A percentile compares a stretch with the other conserved stretches of the same genome.
phyloP scores from a whole-genome alignment of 1,139 yeast genomes.

The Magnusiomyces suaveolens region DNA sequence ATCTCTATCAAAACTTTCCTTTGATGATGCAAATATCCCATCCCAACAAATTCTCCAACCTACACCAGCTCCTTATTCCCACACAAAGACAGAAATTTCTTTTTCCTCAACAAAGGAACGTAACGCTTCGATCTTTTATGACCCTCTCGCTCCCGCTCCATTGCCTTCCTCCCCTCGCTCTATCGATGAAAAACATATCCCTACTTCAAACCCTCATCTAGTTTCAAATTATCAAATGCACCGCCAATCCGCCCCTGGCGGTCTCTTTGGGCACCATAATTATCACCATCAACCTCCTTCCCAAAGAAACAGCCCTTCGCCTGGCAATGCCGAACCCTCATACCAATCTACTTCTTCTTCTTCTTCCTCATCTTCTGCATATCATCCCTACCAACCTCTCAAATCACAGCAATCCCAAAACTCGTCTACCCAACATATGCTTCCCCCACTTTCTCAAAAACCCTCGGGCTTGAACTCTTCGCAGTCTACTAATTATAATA shows the following conservation, averaged over 20 bases:
- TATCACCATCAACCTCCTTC: constrained; percentile 3
- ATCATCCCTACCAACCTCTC: background rate
- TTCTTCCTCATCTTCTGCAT: background rate
- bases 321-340: background rate
- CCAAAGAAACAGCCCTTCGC: constrained; percentile 4
- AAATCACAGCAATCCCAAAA: background rate
- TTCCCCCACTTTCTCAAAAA: background rate
- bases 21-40: constrained; percentile 9
- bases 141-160: constrained; percentile 24
- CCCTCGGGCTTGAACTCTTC: background rate
- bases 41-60: constrained; percentile 7
- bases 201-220: constrained; percentile 9
- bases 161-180: constrained; percentile 14
- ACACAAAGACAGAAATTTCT: constrained; percentile 13
- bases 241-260: constrained; percentile 13
- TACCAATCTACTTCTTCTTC: background rate
- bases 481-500: background rate
- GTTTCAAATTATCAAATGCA: constrained; percentile 6
- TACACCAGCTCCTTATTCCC: constrained; percentile 4
- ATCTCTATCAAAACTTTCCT: constrained; percentile 1
- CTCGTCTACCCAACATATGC: background rate
- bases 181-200: constrained; percentile 6
- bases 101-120: constrained; percentile 25
- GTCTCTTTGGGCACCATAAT: constrained; percentile 1
- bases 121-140: constrained; percentile 24